Conservation (phyloP, 305 asterid genomes). For the Fraxinus angustifolia region DNA sequence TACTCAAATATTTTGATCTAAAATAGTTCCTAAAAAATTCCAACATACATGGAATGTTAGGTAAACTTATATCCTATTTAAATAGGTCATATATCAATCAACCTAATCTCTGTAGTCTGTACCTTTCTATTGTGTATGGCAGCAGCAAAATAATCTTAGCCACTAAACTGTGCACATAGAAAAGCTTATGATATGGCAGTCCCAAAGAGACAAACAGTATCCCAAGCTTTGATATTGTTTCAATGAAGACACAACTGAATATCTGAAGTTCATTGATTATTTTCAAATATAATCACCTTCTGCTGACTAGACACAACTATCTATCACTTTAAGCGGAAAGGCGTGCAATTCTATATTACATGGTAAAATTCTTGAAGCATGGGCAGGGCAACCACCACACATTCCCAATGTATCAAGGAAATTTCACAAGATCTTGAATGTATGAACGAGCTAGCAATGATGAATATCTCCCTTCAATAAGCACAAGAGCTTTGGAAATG, state of each 20-base stretch:
- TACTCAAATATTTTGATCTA: background rate
- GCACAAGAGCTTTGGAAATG: background rate
- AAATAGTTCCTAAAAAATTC: background rate
- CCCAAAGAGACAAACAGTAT: background rate
- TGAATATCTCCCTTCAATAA: background rate
- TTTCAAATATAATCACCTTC: background rate
- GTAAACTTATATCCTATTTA: background rate
- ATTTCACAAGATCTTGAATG: background rate
- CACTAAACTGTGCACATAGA: background rate
- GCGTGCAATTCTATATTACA: background rate
- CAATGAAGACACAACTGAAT: background rate
- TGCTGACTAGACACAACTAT: background rate
- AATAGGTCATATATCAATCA: background rate
- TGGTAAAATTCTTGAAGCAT: background rate
- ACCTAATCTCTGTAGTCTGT: background rate
- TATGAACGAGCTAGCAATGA: background rate
- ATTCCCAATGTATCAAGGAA: background rate
- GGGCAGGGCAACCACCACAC: background rate
- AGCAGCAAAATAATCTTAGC: background rate
- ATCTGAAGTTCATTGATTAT: background rate
- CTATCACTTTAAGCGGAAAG: background rate
- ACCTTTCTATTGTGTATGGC: background rate
- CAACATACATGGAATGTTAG: background rate
- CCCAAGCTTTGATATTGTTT: background rate
- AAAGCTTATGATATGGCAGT: background rate